Base-by-base conservation (phyloP, 129 eudicot genomes). In the Smallanthus sonchifolius region DNA sequence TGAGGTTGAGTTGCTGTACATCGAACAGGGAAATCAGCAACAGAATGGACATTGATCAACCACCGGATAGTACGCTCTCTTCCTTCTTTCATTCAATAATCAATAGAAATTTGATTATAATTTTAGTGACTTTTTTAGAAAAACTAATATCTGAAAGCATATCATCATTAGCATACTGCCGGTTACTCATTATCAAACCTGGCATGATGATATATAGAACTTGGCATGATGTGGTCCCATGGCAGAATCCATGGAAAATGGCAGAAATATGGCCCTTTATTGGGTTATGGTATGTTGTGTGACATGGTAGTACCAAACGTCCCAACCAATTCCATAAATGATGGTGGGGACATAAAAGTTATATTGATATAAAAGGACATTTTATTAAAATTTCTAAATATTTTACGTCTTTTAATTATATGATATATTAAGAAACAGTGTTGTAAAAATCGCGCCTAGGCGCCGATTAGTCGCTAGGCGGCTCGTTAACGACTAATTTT, bases 21-120 rank as follows among this genome's bases (percentile, higher is more conserved):
- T 72, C 95, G 79, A 87, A 84, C 85, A 67, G 84, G 40, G 92
- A 84, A 19, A 49, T 81, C 32, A 65, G 62, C 62, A 54, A 79
- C 40, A 87, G 91, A 79, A 67, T 90, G 47, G 98, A 92, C 78
- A 88, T 92, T 66, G 96, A 92, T 79, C 88, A 92, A 52, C 87
- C 83, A 68, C 78, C 78, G 2, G 89, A 92, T 24, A 79, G 98
- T 92, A 87, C 65, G 83, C 42, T 76, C 15, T 15, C 67, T 77
- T 78, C 64, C 70, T 76, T 75, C 64, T 69, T 72, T 75, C 30
- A 44, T 8, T 56, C 15, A 57, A 2, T 19, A 54, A 56, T 24
- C 37, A 2, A 28, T 57, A 10, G 35, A 24, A 56, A 56, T 56
- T 15, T 24, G 30, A 1, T 0, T 24, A 24, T 24, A 0, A 24